Conservation (phyloP, 116 monocot species). For the Thalassia testudinum region DNA sequence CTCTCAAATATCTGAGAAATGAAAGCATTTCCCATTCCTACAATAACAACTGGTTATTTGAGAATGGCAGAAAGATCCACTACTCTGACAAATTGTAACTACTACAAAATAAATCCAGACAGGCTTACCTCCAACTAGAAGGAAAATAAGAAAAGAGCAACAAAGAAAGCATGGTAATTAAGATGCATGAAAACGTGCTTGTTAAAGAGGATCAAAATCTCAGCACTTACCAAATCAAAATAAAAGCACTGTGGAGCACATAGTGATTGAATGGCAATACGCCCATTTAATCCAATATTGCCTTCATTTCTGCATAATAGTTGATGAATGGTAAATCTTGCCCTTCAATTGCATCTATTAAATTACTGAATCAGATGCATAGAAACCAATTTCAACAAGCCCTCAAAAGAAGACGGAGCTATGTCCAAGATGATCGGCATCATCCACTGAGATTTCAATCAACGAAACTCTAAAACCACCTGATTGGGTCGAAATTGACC, state of each 20-base stretch:
- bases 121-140: no score
- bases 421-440: no score
- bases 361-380: no score
- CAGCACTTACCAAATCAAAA: conserved; percentile 36
- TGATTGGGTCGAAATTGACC: no score
- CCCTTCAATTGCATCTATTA: no score
- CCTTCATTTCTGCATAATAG: conserved; percentile 19
- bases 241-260: conserved; percentile 80
- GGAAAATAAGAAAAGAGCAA: no score
- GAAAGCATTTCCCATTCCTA: conserved; percentile 97
- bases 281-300: conserved; percentile 27
- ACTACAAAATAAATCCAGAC: neutral
- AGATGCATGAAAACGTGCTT: neutral
- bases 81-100: neutral
- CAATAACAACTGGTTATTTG: neutral
- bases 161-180: no score
- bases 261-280: conserved; percentile 87
- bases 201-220: neutral
- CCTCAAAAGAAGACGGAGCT: no score
- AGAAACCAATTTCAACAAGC: no score
- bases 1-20: conserved; percentile 74
- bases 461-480: no score
- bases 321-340: no score
- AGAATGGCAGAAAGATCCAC: neutral
- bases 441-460: no score